Evolutionary conservation across 495 filamentous ascomycete genomes (phyloP).

Genomic region (Evernia prunastri): DNA sequence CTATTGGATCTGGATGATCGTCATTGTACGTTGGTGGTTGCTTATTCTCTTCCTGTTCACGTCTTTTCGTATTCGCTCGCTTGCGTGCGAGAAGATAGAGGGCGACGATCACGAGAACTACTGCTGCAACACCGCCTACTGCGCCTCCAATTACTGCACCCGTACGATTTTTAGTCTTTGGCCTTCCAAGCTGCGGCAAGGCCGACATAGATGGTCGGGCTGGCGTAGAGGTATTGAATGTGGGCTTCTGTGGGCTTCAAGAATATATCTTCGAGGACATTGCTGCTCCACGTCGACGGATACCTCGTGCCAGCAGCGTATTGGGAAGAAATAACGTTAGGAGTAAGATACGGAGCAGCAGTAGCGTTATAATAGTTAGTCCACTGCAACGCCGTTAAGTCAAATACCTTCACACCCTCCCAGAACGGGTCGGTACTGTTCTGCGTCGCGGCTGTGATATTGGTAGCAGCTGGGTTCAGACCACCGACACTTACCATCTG

Average conservation of each 20-base stretch:
- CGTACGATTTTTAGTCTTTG: slow-evolving; percentile 8
- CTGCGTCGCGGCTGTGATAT: background rate
- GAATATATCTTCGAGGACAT: background rate
- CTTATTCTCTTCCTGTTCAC: too few species aligned
- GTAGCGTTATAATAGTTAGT: slow-evolving; percentile 9
- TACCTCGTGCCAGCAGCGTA: background rate
- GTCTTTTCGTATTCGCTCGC: background rate
- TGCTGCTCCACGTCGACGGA: background rate
- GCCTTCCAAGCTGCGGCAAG: background rate
- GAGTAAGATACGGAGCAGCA: slow-evolving; percentile 17
- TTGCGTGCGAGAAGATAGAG: background rate
- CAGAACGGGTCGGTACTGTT: background rate
- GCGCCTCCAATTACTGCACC: slow-evolving; percentile 36
- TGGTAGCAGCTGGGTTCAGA: background rate
- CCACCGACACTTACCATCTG: slow-evolving; percentile 20
- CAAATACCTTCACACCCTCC: slow-evolving; percentile 16
- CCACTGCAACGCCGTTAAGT: slow-evolving; percentile 17
- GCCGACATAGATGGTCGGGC: background rate
- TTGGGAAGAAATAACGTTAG: background rate
- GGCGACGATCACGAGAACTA: slow-evolving; percentile 13
- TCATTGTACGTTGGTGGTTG: background rate
- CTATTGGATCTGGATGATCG: background rate
- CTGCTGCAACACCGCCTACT: slow-evolving; percentile 34
- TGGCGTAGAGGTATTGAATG: background rate
- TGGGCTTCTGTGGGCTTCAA: background rate